Base-by-base conservation (phyloP, 192 early-diverging fungal genomes). In the Funneliformis geosporum region DNA sequence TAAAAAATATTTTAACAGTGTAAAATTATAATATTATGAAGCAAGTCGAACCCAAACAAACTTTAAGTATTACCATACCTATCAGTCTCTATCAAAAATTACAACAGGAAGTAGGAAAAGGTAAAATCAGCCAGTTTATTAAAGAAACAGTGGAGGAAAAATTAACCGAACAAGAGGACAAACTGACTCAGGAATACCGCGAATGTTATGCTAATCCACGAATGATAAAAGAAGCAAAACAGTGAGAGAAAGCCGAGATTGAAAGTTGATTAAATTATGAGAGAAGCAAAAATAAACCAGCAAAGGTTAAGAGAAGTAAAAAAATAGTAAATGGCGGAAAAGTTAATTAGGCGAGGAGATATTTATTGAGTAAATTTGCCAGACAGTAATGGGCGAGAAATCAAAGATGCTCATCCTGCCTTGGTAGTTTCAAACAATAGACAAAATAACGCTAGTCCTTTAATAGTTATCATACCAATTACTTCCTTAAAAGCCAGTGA, bases 331-430 rank as follows among this genome's bases (percentile, higher is more conserved):
- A 72, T 72, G 70, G 70, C 18, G 4, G 70, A 72, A 72, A 4
- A 25, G 39, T 23, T 72, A 72, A 16, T 72, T 72, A 72, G 25
- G 28, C 43, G 70, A 72, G 70, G 70, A 72, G 70, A 72, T 44
- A 27, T 72, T 72, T 72, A 72, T 43, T 72, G 70, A 42, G 70
- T 72, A 10, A 47, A 72, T 72, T 72, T 72, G 46, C 70, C 70
- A 1, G 70, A 72, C 16, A 72, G 23, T 6, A n/a, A n/a, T 2
- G 70, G 70, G 5, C 8, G 25, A 16, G 70, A 72, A 72, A 44
- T 72, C 43, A 72, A 42, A 47, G 70, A 72, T 12, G 2, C 3
- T 2, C 70, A 72, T 42, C 5, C 23, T 4, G 40, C 42, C 6
- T 3, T 72, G n/a, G 18, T 72, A 43, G 44, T 72, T 72, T 46